These are phyloP conservation scores for Nitzschia sp. DNA, from an alignment of 108 stramenopile genomes.

Conservation along the genomic window DNA sequence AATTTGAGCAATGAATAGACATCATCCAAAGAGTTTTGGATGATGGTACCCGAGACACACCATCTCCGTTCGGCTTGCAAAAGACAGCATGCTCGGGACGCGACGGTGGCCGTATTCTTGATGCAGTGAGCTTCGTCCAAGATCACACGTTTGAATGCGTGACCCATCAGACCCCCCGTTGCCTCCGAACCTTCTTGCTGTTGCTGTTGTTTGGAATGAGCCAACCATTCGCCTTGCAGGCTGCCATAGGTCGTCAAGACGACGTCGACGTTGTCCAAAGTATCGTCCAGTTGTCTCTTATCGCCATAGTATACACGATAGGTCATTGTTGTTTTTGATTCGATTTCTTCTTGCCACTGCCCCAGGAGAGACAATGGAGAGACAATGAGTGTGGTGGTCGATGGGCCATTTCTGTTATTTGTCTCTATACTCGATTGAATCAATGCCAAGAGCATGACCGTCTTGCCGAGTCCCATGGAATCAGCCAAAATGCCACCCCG, in stretches of 20 bases:
- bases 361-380: constrained; percentile 72
- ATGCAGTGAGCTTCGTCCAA: constrained; percentile 84
- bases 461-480: constrained; percentile 79
- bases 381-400: constrained; percentile 72
- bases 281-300: constrained; percentile 15
- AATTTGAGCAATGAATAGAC: constrained; percentile 78
- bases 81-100: constrained; percentile 69
- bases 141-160: constrained; percentile 71
- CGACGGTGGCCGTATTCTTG: constrained; percentile 70
- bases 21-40: constrained; percentile 84
- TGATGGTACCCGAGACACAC: constrained; percentile 84
- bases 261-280: constrained; percentile 55
- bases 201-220: not conserved
- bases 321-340: constrained; percentile 69
- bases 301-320: constrained; percentile 62
- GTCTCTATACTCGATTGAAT: constrained; percentile 28
- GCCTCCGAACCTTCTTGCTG: not conserved
- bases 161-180: constrained; percentile 10
- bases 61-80: constrained; percentile 70
- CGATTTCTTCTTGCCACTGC: constrained; percentile 87
- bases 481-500: constrained; percentile 81
- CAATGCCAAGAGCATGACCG: constrained; percentile 73
- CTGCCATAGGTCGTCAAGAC: constrained; percentile 78
- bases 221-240: constrained; percentile 26
- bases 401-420: constrained; percentile 21